These are phyloP conservation scores for Neonectria neomacrospora DNA, from an alignment of 2,329 filamentous ascomycete species.

Conservation along the genomic window DNA sequence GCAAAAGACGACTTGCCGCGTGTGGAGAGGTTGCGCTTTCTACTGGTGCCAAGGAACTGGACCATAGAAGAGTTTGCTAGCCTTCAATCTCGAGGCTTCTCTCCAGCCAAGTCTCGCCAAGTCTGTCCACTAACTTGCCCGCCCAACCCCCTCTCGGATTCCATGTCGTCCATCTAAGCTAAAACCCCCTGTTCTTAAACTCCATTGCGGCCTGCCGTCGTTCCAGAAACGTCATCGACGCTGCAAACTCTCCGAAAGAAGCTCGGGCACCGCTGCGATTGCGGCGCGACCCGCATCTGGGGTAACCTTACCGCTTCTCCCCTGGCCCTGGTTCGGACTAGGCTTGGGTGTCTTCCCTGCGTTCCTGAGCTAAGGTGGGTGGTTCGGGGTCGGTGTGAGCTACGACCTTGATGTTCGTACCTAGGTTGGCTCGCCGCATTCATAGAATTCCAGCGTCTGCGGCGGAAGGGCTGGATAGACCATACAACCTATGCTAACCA, in stretches of 20 bases:
- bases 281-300: conserved; percentile 22
- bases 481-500: too few species aligned
- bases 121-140: neutral
- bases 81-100: neutral
- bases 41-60: neutral
- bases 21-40: neutral
- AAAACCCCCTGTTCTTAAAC: conserved; percentile 3
- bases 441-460: neutral
- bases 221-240: neutral
- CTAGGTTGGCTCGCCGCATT: neutral
- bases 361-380: conserved; percentile 10
- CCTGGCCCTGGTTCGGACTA: conserved; percentile 2
- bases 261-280: conserved; percentile 6
- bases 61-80: too few species aligned
- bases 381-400: conserved; percentile 6
- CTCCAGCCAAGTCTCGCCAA: neutral
- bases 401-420: conserved; percentile 21
- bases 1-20: neutral
- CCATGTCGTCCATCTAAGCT: neutral
- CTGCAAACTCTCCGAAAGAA: neutral
- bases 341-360: neutral
- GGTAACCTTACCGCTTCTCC: conserved; percentile 7
- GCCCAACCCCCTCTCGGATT: neutral
- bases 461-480: too few species aligned
- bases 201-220: neutral